Conservation (phyloP, 2,329 filamentous ascomycete genomes). For the Pestalotiopsis sp. region DNA sequence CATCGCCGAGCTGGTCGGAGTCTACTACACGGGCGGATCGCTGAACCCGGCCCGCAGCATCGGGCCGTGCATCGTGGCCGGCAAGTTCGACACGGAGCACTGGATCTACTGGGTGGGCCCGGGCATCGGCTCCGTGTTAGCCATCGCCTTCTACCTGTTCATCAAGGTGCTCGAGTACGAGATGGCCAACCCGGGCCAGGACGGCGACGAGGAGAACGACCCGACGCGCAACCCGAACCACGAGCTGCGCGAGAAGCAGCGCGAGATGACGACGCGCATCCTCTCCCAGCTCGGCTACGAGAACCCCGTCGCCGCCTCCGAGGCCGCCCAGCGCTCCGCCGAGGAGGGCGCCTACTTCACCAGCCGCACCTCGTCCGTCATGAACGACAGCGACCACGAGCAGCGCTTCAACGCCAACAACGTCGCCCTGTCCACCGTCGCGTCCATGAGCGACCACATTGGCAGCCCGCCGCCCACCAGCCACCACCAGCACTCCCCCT, state of each 20-base stretch:
- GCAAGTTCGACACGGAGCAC: slow-evolving; percentile 36
- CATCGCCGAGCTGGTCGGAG: slow-evolving; percentile 44
- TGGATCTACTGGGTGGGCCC: slow-evolving; percentile 46
- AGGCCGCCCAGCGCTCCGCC: slow-evolving; percentile 3
- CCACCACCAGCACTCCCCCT: background rate
- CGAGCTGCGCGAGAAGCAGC: slow-evolving; percentile 21
- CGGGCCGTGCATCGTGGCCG: slow-evolving; percentile 38
- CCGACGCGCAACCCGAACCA: slow-evolving; percentile 22
- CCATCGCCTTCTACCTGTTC: slow-evolving; percentile 38
- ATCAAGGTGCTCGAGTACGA: slow-evolving; percentile 44
- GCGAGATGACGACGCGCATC: slow-evolving; percentile 18
- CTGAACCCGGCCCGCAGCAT: slow-evolving; percentile 44
- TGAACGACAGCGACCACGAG: slow-evolving; percentile 13
- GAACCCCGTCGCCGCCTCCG: background rate
- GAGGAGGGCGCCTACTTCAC: slow-evolving; percentile 18
- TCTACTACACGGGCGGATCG: slow-evolving; percentile 40
- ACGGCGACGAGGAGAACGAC: slow-evolving; percentile 23
- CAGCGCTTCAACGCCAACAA: background rate
- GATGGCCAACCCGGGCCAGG: slow-evolving; percentile 38
- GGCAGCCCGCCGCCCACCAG: background rate
- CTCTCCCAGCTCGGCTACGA: slow-evolving; percentile 17
- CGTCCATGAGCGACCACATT: slow-evolving; percentile 16
- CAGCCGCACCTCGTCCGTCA: slow-evolving; percentile 9
- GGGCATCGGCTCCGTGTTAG: slow-evolving; percentile 38
- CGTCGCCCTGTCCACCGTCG: slow-evolving; percentile 17